phyloP scores from a whole-genome alignment of 208 protist genomes.

The Acanthamoeba culbertsoni region DNA sequence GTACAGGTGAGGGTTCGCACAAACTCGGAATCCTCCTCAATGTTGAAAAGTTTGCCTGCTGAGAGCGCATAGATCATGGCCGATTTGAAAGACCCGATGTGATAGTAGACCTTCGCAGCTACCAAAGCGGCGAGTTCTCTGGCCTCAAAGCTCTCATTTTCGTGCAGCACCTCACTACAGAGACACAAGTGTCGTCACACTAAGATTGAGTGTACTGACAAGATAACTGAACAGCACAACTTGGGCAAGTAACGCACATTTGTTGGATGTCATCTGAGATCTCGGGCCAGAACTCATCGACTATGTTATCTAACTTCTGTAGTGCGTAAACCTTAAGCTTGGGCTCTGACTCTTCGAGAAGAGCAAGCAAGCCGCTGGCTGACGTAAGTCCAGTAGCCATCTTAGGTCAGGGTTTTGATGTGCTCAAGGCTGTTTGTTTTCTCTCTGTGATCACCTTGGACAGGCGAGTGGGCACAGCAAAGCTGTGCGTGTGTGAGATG shows the following conservation, averaged over 20 bases:
- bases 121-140: constrained; percentile 90
- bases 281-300: constrained; percentile 88
- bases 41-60: constrained; percentile 94
- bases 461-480: not conserved
- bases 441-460: not conserved
- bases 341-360: constrained; percentile 39
- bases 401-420: not conserved
- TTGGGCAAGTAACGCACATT: constrained; percentile 70
- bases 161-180: constrained; percentile 79
- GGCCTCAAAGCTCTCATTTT: constrained; percentile 80
- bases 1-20: constrained; percentile 83
- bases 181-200: not conserved
- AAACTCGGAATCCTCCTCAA: constrained; percentile 80
- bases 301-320: constrained; percentile 78
- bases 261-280: constrained; percentile 79
- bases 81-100: constrained; percentile 94
- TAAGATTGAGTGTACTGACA: constrained; percentile 7
- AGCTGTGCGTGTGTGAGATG: not conserved
- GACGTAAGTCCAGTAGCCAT: constrained; percentile 51
- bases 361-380: constrained; percentile 42
- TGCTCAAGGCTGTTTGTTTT: not conserved
- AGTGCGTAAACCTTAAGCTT: constrained; percentile 83
- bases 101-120: constrained; percentile 96
- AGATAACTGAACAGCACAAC: not conserved
- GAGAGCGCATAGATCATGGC: constrained; percentile 94